These are phyloP conservation scores for Pythium volutum DNA, from an alignment of 352 stramenopile genomes.

Conservation along the genomic window DNA sequence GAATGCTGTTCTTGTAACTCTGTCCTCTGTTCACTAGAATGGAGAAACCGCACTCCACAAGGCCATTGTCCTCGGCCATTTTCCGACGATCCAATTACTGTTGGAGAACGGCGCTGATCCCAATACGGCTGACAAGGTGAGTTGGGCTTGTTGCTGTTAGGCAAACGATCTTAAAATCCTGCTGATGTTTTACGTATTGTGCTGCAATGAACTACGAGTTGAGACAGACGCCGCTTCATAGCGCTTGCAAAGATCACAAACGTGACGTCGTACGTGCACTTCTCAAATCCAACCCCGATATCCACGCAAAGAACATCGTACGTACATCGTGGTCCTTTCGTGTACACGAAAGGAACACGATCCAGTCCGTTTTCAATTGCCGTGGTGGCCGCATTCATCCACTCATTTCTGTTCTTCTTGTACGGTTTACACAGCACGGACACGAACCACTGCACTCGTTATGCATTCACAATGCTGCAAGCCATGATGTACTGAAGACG, in stretches of 20 bases:
- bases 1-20: too few species aligned
- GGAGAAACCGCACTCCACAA: too few species aligned
- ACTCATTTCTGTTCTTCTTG: not conserved
- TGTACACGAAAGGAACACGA: too few species aligned
- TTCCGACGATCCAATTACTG: too few species aligned
- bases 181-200: too few species aligned
- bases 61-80: too few species aligned
- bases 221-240: not conserved
- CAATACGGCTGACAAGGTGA: not conserved
- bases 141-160: not conserved
- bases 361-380: not conserved
- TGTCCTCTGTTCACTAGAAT: too few species aligned
- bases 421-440: not conserved
- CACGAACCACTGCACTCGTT: not conserved
- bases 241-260: not conserved
- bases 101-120: too few species aligned
- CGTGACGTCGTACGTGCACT: not conserved
- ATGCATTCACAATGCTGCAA: not conserved
- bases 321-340: too few species aligned
- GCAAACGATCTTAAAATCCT: not conserved
- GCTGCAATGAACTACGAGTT: not conserved
- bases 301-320: slow-evolving; percentile 1
- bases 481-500: not conserved
- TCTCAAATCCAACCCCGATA: not conserved
- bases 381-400: not conserved